Conservation (phyloP, 108 stramenopile genomes). For the Cyclotella baltica region DNA sequence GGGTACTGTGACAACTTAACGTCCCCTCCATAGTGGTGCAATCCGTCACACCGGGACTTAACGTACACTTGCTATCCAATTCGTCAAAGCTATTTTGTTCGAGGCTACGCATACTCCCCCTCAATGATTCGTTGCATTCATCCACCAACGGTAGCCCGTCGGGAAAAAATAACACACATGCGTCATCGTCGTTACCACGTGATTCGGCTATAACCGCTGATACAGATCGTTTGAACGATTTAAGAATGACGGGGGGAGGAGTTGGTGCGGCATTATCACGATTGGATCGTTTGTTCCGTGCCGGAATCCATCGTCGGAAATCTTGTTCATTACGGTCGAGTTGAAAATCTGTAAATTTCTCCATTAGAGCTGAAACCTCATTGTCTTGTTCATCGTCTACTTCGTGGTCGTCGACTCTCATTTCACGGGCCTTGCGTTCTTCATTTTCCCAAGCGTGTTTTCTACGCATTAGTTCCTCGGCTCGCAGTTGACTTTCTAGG, state of each 20-base stretch:
- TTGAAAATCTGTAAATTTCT: slow-evolving; percentile 6
- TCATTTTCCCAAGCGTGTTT: slow-evolving; percentile 17
- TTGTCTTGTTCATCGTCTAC: background rate
- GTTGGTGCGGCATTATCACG: background rate
- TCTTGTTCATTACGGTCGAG: background rate
- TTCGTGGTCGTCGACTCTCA: background rate
- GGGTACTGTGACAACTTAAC: slow-evolving; percentile 5
- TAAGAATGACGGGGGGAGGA: slow-evolving; percentile 23
- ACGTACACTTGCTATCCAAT: background rate
- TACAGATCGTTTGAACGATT: slow-evolving; percentile 14
- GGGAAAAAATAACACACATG: slow-evolving; percentile 26
- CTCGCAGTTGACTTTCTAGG: slow-evolving; percentile 23
- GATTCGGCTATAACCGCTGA: slow-evolving; percentile 27
- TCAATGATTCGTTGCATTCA: background rate
- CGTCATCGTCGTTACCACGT: slow-evolving; percentile 9
- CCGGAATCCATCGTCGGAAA: background rate
- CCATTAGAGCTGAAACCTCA: slow-evolving; percentile 9
- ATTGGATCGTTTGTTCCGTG: background rate
- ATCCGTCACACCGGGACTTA: background rate
- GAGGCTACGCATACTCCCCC: no score
- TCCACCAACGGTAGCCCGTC: slow-evolving; percentile 22
- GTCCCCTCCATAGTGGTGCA: background rate
- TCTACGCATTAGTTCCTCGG: slow-evolving; percentile 1
- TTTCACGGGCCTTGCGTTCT: slow-evolving; percentile 13
- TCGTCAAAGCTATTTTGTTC: slow-evolving; percentile 27